Percentiles rank a stretch among this genome's conserved stretches.
Conservation (phyloP, 192 early-diverging fungal species). For the Jimgerdemannia lactiflua region DNA sequence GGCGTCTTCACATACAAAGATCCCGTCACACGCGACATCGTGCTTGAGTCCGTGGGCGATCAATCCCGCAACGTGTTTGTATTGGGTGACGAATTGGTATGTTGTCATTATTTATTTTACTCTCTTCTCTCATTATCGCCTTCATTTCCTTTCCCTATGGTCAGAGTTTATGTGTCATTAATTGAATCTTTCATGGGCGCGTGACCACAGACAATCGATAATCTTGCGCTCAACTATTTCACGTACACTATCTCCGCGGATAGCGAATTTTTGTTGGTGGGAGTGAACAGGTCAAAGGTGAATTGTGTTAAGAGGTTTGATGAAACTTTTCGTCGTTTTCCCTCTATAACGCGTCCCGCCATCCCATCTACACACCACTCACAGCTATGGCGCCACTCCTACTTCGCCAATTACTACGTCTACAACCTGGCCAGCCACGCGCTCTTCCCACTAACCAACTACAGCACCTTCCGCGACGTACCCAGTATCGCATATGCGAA, state of each 20-base stretch:
- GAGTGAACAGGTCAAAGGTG: slow-evolving; percentile 60
- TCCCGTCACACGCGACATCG: slow-evolving; percentile 1
- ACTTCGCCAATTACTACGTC: slow-evolving; percentile 75
- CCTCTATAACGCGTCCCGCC: too few species aligned
- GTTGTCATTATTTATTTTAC: too few species aligned
- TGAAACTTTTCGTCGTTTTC: too few species aligned
- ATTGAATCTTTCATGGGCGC: too few species aligned
- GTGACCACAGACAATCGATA: slow-evolving; percentile 7
- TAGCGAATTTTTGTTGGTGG: slow-evolving; percentile 73
- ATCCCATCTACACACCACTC: too few species aligned
- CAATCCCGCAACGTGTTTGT: slow-evolving; percentile 7
- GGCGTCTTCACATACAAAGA: slow-evolving; percentile 10
- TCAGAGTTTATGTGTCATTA: too few species aligned
- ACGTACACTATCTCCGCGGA: slow-evolving; percentile 73
- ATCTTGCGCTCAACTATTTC: slow-evolving; percentile 19
- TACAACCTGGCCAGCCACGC: slow-evolving; percentile 62
- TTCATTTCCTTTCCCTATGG: too few species aligned
- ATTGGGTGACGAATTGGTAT: slow-evolving; percentile 8
- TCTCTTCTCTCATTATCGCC: too few species aligned
- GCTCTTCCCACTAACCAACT: slow-evolving; percentile 55
- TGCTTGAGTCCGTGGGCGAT: slow-evolving; percentile 5
- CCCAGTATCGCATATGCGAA: slow-evolving; percentile 60
- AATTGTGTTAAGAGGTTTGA: not conserved
- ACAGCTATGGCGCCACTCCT: slow-evolving; percentile 85
- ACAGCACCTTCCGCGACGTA: slow-evolving; percentile 29